Evolutionary conservation across 768 basidiomycete species (phyloP), one percentile per base, ranked within the genome.

Genomic region (Amanita polypyramis): DNA sequence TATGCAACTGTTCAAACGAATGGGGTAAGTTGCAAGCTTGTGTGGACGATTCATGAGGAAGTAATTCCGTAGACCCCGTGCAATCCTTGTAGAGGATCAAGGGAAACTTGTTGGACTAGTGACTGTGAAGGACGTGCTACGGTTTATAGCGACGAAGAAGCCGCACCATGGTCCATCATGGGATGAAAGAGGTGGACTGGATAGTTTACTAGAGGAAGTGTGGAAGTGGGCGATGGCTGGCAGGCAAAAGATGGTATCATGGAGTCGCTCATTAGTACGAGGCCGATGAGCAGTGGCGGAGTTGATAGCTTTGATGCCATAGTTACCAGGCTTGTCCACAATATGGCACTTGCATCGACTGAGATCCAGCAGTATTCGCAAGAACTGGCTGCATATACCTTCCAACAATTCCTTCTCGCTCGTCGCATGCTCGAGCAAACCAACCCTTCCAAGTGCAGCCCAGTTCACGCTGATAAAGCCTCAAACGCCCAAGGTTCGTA

Each of bases 1-100:
- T 6, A 91, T 96, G 86, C 92, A 99, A 60, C 67, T 99, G 21
- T 99, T 98, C 73, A 90, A 95, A 61, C 77, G 91, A 39, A 89
- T 99, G 85, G 96, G 96, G 96, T 96, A 58, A 56, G 90, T 73
- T 11, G 15, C 14, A 8, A 33, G 17, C 14, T 19, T 42, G 5
- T 32, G 29, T 23, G 11, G 10, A 49, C 5, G 14, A 23, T 6
- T 10, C 11, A 23, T n/a, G 27, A 27, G 7, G 39, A 34, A 11
- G 23, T 27, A 32, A 10, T 19, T 47, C 36, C 49, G 3, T 53
- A 98, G 95, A 6, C 96, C 96, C 0, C 85, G 94, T 21, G 88
- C 95, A n/a, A 95, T 99, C 48, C 74, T 98, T 11, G 92, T 98
- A 3, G 90, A 92, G 60, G 79, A 90, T 50, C 79, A 85, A 56